phyloP scores from a whole-genome alignment of 331 rosid species.

The Prunus yedoensis region DNA sequence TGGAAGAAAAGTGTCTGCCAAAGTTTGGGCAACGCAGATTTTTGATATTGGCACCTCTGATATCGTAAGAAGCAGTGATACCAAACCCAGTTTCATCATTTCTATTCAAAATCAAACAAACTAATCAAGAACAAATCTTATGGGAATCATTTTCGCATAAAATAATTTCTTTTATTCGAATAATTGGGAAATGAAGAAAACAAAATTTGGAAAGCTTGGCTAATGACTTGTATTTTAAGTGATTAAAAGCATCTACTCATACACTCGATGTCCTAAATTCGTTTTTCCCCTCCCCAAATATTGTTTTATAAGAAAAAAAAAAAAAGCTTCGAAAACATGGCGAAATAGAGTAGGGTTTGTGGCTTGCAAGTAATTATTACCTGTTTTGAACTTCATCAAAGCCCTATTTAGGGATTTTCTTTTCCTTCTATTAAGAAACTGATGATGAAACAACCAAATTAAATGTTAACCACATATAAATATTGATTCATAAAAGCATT shows the following conservation, averaged over 20 bases:
- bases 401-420: constrained; percentile 50
- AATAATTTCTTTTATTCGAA: not conserved
- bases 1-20: constrained; percentile 51
- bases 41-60: constrained; percentile 53
- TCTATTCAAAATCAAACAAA: constrained; percentile 22
- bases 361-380: constrained; percentile 17
- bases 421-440: constrained; percentile 43
- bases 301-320: too few relatives aligned
- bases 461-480: too few relatives aligned
- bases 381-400: constrained; percentile 52
- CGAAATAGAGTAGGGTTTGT: not conserved
- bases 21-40: constrained; percentile 44
- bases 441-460: constrained; percentile 2
- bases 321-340: not conserved
- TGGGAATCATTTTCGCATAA: too few relatives aligned
- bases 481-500: too few relatives aligned
- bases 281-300: too few relatives aligned
- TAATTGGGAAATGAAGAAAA: not conserved
- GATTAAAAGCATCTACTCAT: too few relatives aligned
- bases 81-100: constrained; percentile 71
- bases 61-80: constrained; percentile 57
- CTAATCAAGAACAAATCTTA: not conserved
- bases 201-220: too few relatives aligned
- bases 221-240: accelerated
- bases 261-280: accelerated